Conservation (phyloP, 441 rosid species). For the Jatropha multifida region DNA sequence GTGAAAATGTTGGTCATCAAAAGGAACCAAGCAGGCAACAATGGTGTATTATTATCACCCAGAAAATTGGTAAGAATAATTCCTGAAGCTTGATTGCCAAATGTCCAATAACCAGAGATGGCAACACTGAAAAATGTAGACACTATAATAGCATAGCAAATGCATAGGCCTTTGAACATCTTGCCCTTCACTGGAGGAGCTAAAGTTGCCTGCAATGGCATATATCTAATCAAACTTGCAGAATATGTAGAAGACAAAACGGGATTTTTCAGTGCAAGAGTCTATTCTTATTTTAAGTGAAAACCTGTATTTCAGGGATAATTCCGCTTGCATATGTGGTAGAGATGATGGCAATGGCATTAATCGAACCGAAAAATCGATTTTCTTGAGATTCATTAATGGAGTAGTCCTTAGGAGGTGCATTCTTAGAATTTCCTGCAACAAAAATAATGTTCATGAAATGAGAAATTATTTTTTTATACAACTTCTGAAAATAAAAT, state of each 20-base stretch:
- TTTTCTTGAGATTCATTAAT: slow-evolving; percentile 29
- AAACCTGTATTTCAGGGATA: slow-evolving; percentile 64
- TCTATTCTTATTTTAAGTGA: not conserved
- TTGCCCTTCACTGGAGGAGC: slow-evolving; percentile 56
- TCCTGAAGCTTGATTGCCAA: slow-evolving; percentile 37
- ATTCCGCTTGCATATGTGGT: slow-evolving; percentile 54
- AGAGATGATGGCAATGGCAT: slow-evolving; percentile 50
- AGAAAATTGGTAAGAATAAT: slow-evolving; percentile 45
- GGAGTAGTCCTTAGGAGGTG: slow-evolving; percentile 42
- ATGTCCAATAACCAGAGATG: slow-evolving; percentile 63
- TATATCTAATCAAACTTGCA: not conserved
- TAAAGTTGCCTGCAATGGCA: slow-evolving; percentile 36
- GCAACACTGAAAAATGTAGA: slow-evolving; percentile 46
- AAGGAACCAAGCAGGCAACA: slow-evolving; percentile 55
- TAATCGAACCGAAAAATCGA: slow-evolving; percentile 39
- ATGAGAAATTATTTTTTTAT: too few relatives aligned
- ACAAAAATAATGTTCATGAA: not conserved
- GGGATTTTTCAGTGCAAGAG: too few relatives aligned
- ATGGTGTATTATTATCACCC: slow-evolving; percentile 26
- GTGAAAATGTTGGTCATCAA: slow-evolving; percentile 44
- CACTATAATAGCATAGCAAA: slow-evolving; percentile 43
- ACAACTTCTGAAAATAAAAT: not conserved
- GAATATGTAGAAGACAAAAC: not conserved
- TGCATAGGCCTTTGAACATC: slow-evolving; percentile 56
- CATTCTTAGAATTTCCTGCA: slow-evolving; percentile 45